Evolutionary conservation across 306 rosid genomes (phyloP).

Genomic region (Cucumis sativus): Cucumber_9930_V3 NC_026656.2:13044501-13045000

Average conservation of each 20-base stretch:
- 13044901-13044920: not conserved
- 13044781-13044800: slow-evolving; percentile 55
- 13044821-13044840: slow-evolving; percentile 36
- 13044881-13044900: not conserved
- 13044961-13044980: not conserved
- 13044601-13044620: not conserved
- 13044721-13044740: slow-evolving; percentile 38
- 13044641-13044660: not conserved
- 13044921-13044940: not conserved
- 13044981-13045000: not conserved
- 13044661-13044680: not conserved
- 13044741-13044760: slow-evolving; percentile 28
- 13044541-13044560: not conserved
- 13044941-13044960: not conserved
- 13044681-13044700: slow-evolving; percentile 12
- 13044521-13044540: not conserved
- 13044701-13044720: slow-evolving; percentile 29
- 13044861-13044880: not conserved
- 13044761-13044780: slow-evolving; percentile 37
- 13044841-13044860: slow-evolving; percentile 68
- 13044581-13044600: not conserved
- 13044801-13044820: slow-evolving; percentile 73
- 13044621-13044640: not conserved
- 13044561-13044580: not conserved
- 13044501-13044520: not conserved